A percentile compares a stretch with the other conserved stretches of the same genome.
These are phyloP conservation scores for Rhizopogon vulgaris DNA, from an alignment of 768 basidiomycete species.

Conservation along the genomic window DNA sequence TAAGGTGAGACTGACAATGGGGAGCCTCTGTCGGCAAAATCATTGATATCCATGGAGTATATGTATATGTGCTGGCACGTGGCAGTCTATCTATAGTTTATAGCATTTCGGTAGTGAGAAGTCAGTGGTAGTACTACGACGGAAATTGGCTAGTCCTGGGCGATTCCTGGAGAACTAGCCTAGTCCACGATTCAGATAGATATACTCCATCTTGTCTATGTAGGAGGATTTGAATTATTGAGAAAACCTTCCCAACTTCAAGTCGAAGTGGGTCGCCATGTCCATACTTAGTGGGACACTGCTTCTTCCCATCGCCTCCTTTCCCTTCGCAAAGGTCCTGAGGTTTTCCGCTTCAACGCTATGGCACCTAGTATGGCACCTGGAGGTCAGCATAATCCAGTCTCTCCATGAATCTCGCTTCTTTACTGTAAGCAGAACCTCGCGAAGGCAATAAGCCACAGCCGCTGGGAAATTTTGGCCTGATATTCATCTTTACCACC, in stretches of 20 bases:
- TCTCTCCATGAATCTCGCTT: neutral
- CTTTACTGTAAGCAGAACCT: conserved; percentile 40
- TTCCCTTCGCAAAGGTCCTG: neutral
- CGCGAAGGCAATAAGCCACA: conserved; percentile 53
- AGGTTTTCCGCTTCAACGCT: neutral
- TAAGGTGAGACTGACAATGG: no score
- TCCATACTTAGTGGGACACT: neutral
- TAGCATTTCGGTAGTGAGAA: no score
- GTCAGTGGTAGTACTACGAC: no score
- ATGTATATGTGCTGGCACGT: no score
- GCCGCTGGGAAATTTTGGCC: conserved; percentile 51
- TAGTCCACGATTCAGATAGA: no score
- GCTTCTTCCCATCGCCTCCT: neutral
- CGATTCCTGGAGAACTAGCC: no score
- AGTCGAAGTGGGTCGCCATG: neutral
- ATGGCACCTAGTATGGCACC: conserved; percentile 20
- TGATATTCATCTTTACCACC: conserved; percentile 51
- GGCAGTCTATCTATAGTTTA: no score
- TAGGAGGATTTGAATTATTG: no score
- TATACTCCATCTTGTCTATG: neutral
- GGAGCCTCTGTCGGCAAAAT: no score
- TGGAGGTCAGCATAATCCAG: conserved; percentile 13
- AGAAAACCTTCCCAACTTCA: no score
- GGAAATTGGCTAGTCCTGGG: no score
- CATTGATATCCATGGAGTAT: no score